A percentile compares a stretch with the other conserved stretches of the same genome.
phyloP scores from a whole-genome alignment of 768 basidiomycete species.

The Hericium rajendrae region DNA sequence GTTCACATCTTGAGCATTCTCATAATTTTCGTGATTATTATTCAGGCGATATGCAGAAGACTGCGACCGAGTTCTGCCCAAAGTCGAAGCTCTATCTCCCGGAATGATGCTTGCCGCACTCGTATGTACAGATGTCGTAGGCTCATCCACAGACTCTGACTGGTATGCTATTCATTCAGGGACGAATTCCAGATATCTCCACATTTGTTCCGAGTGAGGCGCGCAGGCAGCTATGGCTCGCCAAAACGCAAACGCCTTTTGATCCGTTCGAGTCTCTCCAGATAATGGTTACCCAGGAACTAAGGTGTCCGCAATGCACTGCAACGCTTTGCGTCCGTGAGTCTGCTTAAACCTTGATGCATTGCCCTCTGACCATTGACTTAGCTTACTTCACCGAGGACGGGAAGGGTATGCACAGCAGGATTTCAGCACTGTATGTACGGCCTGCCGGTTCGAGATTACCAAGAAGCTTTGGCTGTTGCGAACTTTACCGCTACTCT shows the following conservation, averaged over 20 bases:
- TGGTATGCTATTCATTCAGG: constrained; percentile 1
- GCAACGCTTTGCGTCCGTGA: constrained; percentile 21
- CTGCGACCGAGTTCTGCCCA: constrained; percentile 1
- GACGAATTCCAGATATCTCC: constrained; percentile 6
- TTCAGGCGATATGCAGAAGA: constrained; percentile 16
- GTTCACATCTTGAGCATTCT: background rate
- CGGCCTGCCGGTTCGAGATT: constrained; percentile 27
- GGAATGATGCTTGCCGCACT: background rate
- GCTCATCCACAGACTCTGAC: background rate
- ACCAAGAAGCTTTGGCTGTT: constrained; percentile 30
- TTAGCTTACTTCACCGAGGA: constrained; percentile 30
- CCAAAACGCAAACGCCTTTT: constrained; percentile 17
- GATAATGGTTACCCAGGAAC: constrained; percentile 12
- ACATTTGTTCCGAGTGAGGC: constrained; percentile 3
- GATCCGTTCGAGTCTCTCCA: constrained; percentile 26
- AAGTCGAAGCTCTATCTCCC: background rate
- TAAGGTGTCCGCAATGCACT: constrained; percentile 28
- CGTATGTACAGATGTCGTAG: constrained; percentile 2
- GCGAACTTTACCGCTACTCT: constrained; percentile 34
- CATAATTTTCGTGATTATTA: background rate
- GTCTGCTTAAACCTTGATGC: constrained; percentile 3
- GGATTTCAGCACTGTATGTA: constrained; percentile 28
- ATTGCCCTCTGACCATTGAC: background rate
- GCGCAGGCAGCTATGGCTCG: constrained; percentile 7
- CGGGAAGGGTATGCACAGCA: constrained; percentile 37